phyloP scores from a whole-genome alignment of 805 yeast species.

The Yarrowia porcina region DNA sequence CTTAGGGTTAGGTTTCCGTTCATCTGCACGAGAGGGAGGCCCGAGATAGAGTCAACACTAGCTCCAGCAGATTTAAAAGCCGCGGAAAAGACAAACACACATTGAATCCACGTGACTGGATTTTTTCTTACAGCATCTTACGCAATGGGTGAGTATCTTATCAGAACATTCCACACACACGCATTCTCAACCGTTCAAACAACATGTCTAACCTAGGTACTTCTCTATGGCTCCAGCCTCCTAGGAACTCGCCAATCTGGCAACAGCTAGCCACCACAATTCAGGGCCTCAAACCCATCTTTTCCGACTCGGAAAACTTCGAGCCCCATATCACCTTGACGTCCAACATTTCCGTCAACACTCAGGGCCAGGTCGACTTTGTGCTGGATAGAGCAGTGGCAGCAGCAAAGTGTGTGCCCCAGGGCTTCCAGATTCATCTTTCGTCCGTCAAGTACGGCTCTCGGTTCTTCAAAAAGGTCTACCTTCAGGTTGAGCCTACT shows the following conservation, averaged over 20 bases:
- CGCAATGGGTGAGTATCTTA: slow-evolving; percentile 16
- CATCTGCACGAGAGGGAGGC: background rate
- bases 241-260: slow-evolving; percentile 48
- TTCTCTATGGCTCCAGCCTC: slow-evolving; percentile 78
- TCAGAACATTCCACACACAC: background rate
- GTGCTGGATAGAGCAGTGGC: slow-evolving; percentile 57
- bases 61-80: slow-evolving; percentile 9
- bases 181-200: no score
- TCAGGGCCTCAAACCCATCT: slow-evolving; percentile 64
- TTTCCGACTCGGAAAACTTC: slow-evolving; percentile 64
- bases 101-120: no score
- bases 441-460: slow-evolving; percentile 49
- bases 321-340: slow-evolving; percentile 79
- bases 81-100: background rate
- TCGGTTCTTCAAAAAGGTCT: slow-evolving; percentile 51
- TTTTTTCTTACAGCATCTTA: background rate
- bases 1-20: background rate
- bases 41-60: background rate
- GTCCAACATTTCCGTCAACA: slow-evolving; percentile 51
- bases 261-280: slow-evolving; percentile 59
- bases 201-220: slow-evolving; percentile 40
- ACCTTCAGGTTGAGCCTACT: slow-evolving; percentile 46
- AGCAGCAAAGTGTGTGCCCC: slow-evolving; percentile 48
- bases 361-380: slow-evolving; percentile 55
- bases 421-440: slow-evolving; percentile 41